Evolutionary conservation across 306 rosid species (phyloP), one percentile per base, ranked within the genome.

Genomic region (Vicia faba): DNA sequence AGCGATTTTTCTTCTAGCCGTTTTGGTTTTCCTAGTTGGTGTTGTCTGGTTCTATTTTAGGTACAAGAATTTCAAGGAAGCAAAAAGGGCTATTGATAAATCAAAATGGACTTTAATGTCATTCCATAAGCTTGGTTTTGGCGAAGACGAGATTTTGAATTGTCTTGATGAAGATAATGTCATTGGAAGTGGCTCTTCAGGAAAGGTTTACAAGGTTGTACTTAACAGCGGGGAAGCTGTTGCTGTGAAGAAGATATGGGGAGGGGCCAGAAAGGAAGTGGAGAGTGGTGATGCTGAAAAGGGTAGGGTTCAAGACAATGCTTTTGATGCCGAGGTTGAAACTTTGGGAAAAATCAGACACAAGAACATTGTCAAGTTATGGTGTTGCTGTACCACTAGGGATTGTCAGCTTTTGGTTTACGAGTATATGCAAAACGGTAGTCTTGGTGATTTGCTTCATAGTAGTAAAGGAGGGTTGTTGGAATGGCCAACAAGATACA

Each of bases 391-490:
- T 77, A 82, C 90, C 4, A 87, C 88, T 0, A 87, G 88, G 73
- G 90, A 90, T 39, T 80, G 95, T 77, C 87, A 85, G 83, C 96
- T 93, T 15, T 73, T 93, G 85, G 97, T 93, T n/a, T 93, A 90
- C 23, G 98, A 93, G 77, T 89, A 89, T 71, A 93, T 93, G 98
- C 93, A 89, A 0, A 87, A 93, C 66, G 98, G 98, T 10, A 93
- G 98, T 71, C 84, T 93, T 3, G 98, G 97, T 45, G 96, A 93
- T 63, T 75, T 90, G 88, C 81, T 93, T 43, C 99, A 90, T 72
- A 74, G 96, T 12, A 88, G 86, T 35, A 93, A 86, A 75, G 88
- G 86, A 11, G 97, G 93, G 11, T 72, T 81, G 83, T 70, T 93
- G 77, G 95, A 93, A 65, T 93, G 99, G 99, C 96, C 91, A 8